Percentiles rank a stretch among this genome's conserved stretches.
phyloP scores from a whole-genome alignment of 2,329 filamentous ascomycete genomes.

The Nigrograna mackinnonii region DNA sequence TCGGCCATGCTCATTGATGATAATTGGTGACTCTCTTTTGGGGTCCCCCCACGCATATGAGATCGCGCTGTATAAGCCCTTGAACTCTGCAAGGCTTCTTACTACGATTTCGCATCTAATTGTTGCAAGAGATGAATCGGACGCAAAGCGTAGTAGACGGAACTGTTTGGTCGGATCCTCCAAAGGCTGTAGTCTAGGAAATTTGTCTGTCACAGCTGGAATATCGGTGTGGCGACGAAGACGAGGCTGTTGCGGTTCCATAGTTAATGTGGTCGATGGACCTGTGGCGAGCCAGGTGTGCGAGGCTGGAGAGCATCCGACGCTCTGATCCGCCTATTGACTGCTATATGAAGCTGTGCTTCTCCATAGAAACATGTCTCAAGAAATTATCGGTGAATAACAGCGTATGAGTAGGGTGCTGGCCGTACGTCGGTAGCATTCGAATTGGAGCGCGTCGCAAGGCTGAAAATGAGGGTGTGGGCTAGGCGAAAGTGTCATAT shows the following conservation, averaged over 20 bases:
- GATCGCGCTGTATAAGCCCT: not conserved
- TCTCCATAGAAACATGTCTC: not conserved
- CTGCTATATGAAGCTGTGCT: slow-evolving; percentile 1
- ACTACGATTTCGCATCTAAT: not conserved
- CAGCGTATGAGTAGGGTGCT: not conserved
- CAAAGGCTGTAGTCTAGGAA: not conserved
- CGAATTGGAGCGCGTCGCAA: not conserved
- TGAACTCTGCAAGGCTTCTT: not conserved
- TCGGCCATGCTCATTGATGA: not conserved
- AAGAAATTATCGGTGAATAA: not conserved
- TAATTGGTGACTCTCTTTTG: not conserved
- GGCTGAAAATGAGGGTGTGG: not conserved
- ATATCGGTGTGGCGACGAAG: not conserved
- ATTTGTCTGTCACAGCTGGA: not conserved
- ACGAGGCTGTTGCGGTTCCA: not conserved
- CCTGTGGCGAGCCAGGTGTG: not conserved
- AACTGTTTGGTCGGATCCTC: not conserved
- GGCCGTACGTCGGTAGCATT: not conserved
- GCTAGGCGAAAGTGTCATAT: too few species aligned
- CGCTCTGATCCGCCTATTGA: not conserved
- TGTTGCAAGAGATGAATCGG: not conserved
- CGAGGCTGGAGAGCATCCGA: not conserved
- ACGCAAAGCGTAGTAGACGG: not conserved
- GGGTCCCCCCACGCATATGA: not conserved
- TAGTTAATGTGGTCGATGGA: slow-evolving; percentile 1